Percentiles rank a stretch among this genome's conserved stretches.
Conservation (phyloP, 371 early-diverging fungal species). For the Mucor indicus region DNA sequence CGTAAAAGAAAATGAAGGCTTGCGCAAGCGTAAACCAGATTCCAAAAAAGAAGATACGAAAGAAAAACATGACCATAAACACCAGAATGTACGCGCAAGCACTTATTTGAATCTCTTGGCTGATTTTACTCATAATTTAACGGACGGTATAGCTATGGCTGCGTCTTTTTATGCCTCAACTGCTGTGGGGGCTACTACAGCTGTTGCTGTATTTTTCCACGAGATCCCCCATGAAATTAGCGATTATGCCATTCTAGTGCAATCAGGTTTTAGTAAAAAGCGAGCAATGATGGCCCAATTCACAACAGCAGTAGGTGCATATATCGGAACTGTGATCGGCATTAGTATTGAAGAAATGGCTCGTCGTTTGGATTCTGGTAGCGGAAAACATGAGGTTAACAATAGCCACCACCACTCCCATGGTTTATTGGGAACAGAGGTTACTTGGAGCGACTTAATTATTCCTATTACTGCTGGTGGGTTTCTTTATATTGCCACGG, state of each 20-base stretch:
- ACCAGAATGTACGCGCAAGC: constrained; percentile 41
- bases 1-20: neutral
- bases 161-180: constrained; percentile 88
- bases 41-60: neutral
- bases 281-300: constrained; percentile 82
- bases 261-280: constrained; percentile 75
- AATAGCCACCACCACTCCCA: neutral
- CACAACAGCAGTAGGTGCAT: constrained; percentile 79
- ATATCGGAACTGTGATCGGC: constrained; percentile 77
- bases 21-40: neutral
- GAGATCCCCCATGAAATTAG: constrained; percentile 93
- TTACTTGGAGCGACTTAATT: constrained; percentile 64
- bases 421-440: constrained; percentile 29
- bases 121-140: constrained; percentile 87
- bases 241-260: constrained; percentile 87
- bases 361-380: neutral
- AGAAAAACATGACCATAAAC: constrained; percentile 3
- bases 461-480: constrained; percentile 90
- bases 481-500: constrained; percentile 87
- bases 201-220: constrained; percentile 89
- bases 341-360: constrained; percentile 73
- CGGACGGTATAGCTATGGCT: constrained; percentile 89
- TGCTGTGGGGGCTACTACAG: constrained; percentile 79
- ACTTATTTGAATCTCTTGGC: constrained; percentile 85
- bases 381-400: no score